A percentile compares a stretch with the other conserved stretches of the same genome.
These are phyloP conservation scores for Candida nemodendra DNA, from an alignment of 805 yeast species.

Conservation along the genomic window DNA sequence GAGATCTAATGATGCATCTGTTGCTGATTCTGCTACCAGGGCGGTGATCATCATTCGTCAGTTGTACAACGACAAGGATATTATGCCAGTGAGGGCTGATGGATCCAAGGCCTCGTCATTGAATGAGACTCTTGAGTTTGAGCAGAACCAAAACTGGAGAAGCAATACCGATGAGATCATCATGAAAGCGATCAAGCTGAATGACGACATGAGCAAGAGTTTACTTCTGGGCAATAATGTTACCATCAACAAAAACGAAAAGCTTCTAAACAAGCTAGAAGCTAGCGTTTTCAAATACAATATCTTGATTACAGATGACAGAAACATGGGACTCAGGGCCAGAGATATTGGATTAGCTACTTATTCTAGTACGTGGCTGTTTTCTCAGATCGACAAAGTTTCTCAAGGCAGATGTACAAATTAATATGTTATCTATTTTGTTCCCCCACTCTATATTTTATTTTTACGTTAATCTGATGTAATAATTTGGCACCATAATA, in stretches of 20 bases:
- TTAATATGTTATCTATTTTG: slow-evolving; percentile 22
- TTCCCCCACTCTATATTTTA: background rate
- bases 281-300: slow-evolving; percentile 53
- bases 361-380: slow-evolving; percentile 61
- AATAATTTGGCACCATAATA: too few relatives aligned
- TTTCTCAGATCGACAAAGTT: slow-evolving; percentile 46
- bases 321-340: slow-evolving; percentile 67
- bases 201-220: slow-evolving; percentile 31
- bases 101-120: slow-evolving; percentile 67
- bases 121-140: slow-evolving; percentile 73
- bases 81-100: slow-evolving; percentile 63
- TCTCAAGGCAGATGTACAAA: slow-evolving; percentile 54
- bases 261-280: slow-evolving; percentile 32
- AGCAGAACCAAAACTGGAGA: slow-evolving; percentile 70
- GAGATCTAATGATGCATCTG: slow-evolving; percentile 67
- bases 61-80: slow-evolving; percentile 52
- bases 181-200: slow-evolving; percentile 44
- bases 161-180: slow-evolving; percentile 70
- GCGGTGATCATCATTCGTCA: slow-evolving; percentile 75
- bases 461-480: too few relatives aligned
- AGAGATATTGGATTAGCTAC: slow-evolving; percentile 53
- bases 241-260: slow-evolving; percentile 22
- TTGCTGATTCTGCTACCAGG: slow-evolving; percentile 78
- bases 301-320: slow-evolving; percentile 69
- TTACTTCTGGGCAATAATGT: slow-evolving; percentile 27